Percentiles rank a stretch among this genome's conserved stretches.
phyloP scores from a whole-genome alignment of 352 stramenopile species.

The Phytophthora vignae region DNA sequence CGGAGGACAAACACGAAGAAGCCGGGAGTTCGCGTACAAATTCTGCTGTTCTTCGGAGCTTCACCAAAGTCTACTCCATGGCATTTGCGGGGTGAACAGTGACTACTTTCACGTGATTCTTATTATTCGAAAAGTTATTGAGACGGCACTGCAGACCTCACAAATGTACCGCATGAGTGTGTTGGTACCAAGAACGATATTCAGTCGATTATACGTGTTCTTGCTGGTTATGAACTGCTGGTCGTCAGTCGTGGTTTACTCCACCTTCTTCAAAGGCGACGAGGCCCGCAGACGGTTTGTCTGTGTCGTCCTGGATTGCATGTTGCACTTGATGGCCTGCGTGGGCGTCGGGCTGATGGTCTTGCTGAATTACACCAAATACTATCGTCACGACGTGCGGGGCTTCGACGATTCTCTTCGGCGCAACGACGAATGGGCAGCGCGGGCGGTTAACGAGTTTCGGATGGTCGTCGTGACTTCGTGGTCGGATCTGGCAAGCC shows the following conservation, averaged over 20 bases:
- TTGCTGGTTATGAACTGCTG: constrained; percentile 35
- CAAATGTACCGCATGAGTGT: constrained; percentile 32
- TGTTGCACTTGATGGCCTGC: constrained; percentile 13
- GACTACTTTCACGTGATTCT: constrained; percentile 4
- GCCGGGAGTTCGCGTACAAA: not conserved
- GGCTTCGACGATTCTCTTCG: constrained; percentile 6
- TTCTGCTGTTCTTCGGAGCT: constrained; percentile 1
- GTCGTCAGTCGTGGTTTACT: constrained; percentile 11
- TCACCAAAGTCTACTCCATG: not conserved
- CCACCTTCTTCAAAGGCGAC: not conserved
- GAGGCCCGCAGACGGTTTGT: constrained; percentile 6
- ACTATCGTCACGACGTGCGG: not conserved
- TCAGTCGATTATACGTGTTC: constrained; percentile 36
- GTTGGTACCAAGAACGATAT: constrained; percentile 9
- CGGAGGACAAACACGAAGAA: not conserved
- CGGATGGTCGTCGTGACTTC: constrained; percentile 24
- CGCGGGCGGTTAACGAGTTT: constrained; percentile 16
- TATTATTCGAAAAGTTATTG: constrained; percentile 13
- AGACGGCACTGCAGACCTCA: constrained; percentile 21
- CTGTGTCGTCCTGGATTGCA: constrained; percentile 6
- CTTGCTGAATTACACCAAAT: constrained; percentile 3
- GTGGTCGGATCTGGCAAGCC: constrained; percentile 13
- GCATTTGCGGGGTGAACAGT: constrained; percentile 6
- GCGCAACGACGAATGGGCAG: constrained; percentile 5
- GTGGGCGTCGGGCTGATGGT: constrained; percentile 4